phyloP scores from a whole-genome alignment of 1,284 basidiomycete genomes.

The Agaricales sp. region DNA sequence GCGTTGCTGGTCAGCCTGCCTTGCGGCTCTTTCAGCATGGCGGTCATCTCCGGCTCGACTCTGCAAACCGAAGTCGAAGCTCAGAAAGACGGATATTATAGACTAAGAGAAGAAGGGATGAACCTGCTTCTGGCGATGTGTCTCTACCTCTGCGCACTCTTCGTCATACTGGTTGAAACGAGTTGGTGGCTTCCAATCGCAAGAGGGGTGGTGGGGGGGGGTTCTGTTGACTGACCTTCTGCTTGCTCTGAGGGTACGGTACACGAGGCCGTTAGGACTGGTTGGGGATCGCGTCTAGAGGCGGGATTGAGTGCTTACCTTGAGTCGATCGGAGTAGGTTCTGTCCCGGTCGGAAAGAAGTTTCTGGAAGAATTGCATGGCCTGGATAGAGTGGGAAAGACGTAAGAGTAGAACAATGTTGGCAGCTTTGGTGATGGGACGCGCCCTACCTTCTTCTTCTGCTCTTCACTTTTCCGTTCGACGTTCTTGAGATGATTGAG shows the following conservation, averaged over 20 bases:
- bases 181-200: too few relatives aligned
- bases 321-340: constrained; percentile 53
- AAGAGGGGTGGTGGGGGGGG: too few relatives aligned
- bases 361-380: constrained; percentile 63
- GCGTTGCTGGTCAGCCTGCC: constrained; percentile 64
- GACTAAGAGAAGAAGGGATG: too few relatives aligned
- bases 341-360: constrained; percentile 61
- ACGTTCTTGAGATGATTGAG: constrained; percentile 52
- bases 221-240: constrained; percentile 52
- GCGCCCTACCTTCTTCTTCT: constrained; percentile 51
- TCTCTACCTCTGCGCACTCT: constrained; percentile 61
- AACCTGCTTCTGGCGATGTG: constrained; percentile 70
- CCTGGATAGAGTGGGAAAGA: constrained; percentile 34
- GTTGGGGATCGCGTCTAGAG: too few relatives aligned
- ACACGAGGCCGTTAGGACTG: too few relatives aligned
- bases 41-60: constrained; percentile 60
- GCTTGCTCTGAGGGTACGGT: constrained; percentile 66
- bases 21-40: constrained; percentile 62
- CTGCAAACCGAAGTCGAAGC: constrained; percentile 25
- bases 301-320: constrained; percentile 43
- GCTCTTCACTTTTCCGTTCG: constrained; percentile 53
- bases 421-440: constrained; percentile 7
- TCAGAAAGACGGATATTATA: constrained; percentile 6
- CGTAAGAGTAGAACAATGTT: constrained; percentile 7
- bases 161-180: constrained; percentile 66